phyloP scores from a whole-genome alignment of 495 filamentous ascomycete genomes.

The Staphylotrichum tortipilum region DNA sequence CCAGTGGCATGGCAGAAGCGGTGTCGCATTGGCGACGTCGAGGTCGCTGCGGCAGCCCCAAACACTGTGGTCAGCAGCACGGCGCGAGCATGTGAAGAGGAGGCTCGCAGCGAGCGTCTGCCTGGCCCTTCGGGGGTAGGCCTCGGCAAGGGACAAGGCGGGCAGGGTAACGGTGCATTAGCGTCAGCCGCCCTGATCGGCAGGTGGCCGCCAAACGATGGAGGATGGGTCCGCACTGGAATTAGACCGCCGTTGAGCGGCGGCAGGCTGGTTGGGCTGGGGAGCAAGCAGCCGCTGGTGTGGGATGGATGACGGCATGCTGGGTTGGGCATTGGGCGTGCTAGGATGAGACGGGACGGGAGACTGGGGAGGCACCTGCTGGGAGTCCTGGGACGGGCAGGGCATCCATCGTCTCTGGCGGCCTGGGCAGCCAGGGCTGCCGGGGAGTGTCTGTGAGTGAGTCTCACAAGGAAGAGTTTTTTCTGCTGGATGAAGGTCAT shows the following conservation, averaged over 20 bases:
- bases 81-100: constrained; percentile 11
- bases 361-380: too few relatives aligned
- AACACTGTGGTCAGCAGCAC: background rate
- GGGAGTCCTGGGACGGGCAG: too few relatives aligned
- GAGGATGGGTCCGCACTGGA: background rate
- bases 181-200: constrained; percentile 1
- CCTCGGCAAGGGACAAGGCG: constrained; percentile 4
- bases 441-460: too few relatives aligned
- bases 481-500: too few relatives aligned
- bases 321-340: too few relatives aligned
- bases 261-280: background rate
- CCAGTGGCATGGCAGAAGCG: background rate
- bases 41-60: background rate
- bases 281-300: too few relatives aligned
- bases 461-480: too few relatives aligned
- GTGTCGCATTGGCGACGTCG: background rate
- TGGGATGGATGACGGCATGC: too few relatives aligned
- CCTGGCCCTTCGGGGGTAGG: constrained; percentile 6
- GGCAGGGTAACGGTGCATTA: constrained; percentile 1
- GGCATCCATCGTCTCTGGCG: too few relatives aligned
- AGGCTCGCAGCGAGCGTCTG: constrained; percentile 2
- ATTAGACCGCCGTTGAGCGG: background rate
- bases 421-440: too few relatives aligned
- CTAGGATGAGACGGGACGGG: too few relatives aligned
- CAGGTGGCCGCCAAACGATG: background rate